Percentiles rank a stretch among this genome's conserved stretches.
Evolutionary conservation across 2,329 filamentous ascomycete species (phyloP).

Genomic region (Mycosphaerella arachidis): DNA sequence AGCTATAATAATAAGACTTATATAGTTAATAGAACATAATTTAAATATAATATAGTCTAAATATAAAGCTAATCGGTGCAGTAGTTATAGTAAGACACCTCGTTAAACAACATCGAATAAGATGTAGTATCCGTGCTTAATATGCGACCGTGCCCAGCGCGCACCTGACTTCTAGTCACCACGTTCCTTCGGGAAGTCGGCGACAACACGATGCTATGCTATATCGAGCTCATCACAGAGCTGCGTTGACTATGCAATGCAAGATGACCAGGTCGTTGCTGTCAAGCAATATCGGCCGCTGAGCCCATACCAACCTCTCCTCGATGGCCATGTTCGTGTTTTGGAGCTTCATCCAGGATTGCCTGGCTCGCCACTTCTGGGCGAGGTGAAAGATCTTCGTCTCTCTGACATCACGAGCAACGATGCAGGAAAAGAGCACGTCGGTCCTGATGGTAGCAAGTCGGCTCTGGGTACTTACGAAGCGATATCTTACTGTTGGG

Average conservation of each 20-base stretch:
- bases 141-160: too few species aligned
- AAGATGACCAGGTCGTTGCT: not conserved
- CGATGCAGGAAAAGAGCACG: not conserved
- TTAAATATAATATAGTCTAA: too few species aligned
- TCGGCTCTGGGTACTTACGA: not conserved
- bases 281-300: not conserved
- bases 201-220: too few species aligned
- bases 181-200: too few species aligned
- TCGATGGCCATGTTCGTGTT: not conserved
- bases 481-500: constrained; percentile 11
- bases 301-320: not conserved
- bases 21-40: too few species aligned
- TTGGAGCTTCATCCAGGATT: not conserved
- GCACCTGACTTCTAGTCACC: too few species aligned
- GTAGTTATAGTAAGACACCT: too few species aligned
- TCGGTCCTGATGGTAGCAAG: not conserved
- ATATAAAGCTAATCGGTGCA: too few species aligned
- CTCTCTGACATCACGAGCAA: not conserved
- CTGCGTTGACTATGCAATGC: not conserved
- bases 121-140: too few species aligned
- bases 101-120: too few species aligned
- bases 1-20: too few species aligned
- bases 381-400: not conserved
- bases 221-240: too few species aligned
- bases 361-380: not conserved